Evolutionary conservation across 371 early-diverging fungal genomes (phyloP), one percentile per base, ranked within the genome.

Genomic region (Mortierella sp.): DNA sequence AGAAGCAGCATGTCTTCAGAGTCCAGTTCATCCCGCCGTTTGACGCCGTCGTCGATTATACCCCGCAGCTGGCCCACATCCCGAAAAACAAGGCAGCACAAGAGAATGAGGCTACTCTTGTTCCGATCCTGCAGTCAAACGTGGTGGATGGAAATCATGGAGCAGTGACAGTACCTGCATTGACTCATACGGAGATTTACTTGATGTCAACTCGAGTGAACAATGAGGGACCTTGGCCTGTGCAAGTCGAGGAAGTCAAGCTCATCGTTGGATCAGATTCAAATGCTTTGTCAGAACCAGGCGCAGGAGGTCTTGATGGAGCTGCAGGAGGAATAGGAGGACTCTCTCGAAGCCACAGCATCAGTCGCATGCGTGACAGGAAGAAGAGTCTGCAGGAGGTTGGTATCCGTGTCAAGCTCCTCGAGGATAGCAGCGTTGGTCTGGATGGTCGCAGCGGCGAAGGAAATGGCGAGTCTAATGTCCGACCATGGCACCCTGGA

Each of bases 211-310:
- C 86, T 5, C 74, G 82, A 13, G 74, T 86, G 50, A 81, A 82
- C 50, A 86, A 82, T 40, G 86, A 86, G 37, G 86, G 86, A 5
- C 82, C 86, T 0, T 86, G 86, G 86, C 80, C 82, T 1, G 80
- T 86, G 6, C 74, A 86, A 50, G 82, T 86, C 64, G 73, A 77
- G 51, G 86, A 82, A n/a, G 86, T 86, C 26, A 79, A 71, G 43
- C 80, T 86, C 19, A 51, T 82, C 19, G 61, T 79, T 16, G 73
- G 77, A 24, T 75, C 85, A 21, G 71, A 75, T 0, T 40, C 50
- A 2, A 75, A 80, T 21, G 57, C 69, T 16, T 28, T 69, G 13
- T 13, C 44, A 8, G 69, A 37, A 0, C 50, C 28, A 43, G 61
- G 50, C 24, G 5, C 43, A 26, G 37, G 19, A n/a, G 44, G 67